These are phyloP conservation scores for Phytophthora kernoviae DNA, from an alignment of 352 stramenopile species.

Conservation along the genomic window DNA sequence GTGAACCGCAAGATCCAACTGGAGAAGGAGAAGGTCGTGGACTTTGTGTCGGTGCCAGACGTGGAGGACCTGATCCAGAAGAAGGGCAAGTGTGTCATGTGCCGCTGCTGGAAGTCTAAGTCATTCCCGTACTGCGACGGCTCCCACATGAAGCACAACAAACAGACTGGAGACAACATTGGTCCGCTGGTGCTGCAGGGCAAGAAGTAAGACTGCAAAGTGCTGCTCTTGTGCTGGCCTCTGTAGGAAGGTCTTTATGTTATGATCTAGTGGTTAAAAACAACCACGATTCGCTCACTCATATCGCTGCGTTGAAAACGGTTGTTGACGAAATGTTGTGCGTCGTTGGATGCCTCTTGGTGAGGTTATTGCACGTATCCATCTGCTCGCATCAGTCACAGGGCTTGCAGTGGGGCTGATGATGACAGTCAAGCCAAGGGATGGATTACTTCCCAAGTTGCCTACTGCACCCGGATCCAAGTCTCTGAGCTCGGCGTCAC, in stretches of 20 bases:
- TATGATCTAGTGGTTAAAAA: conserved; percentile 29
- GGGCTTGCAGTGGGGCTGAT: too few relatives aligned
- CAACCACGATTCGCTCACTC: conserved; percentile 25
- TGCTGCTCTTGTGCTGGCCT: neutral
- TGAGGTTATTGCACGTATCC: too few relatives aligned
- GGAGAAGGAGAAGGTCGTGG: conserved; percentile 85
- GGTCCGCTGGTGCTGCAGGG: conserved; percentile 71
- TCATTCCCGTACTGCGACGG: conserved; percentile 87
- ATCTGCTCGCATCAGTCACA: too few relatives aligned
- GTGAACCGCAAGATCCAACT: conserved; percentile 74
- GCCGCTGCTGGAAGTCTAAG: conserved; percentile 91
- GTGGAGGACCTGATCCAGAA: conserved; percentile 82
- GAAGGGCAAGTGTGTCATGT: conserved; percentile 84
- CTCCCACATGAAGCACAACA: conserved; percentile 87
- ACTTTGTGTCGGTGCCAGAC: conserved; percentile 67
- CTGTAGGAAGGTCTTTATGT: conserved; percentile 17
- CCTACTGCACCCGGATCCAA: too few relatives aligned
- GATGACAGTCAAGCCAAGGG: too few relatives aligned
- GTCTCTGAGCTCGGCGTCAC: too few relatives aligned
- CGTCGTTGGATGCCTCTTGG: too few relatives aligned
- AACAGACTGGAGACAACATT: conserved; percentile 85
- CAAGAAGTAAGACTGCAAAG: conserved; percentile 40
- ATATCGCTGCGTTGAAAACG: neutral
- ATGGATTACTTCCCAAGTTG: too few relatives aligned
- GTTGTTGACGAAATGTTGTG: too few relatives aligned